Evolutionary conservation across 2,329 filamentous ascomycete species (phyloP), one percentile per base, ranked within the genome.

Genomic region (Neurospora crassa): DNA sequence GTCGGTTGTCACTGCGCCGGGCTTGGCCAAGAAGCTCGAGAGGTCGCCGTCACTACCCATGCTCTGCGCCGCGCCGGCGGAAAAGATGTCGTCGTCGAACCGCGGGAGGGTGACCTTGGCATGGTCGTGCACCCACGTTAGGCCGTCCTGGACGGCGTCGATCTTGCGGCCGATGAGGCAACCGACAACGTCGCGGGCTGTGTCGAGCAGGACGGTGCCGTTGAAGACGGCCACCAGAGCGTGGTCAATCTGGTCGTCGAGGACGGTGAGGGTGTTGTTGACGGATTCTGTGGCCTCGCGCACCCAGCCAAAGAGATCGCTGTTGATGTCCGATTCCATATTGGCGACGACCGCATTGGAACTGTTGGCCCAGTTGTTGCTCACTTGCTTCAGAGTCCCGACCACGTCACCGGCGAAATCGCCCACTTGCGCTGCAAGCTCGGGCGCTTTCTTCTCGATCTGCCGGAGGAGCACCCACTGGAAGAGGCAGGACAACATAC

Each of bases 51-150:
- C 88, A 70, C 87, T 87, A 7, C 82, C 79, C 72, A 90, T 82
- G 45, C 86, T 87, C 67, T 86, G 84, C 41, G 88, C 83, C 71
- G 94, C 92, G 59, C 94, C 94, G 70, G 90, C 83, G 72, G 92
- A 95, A 82, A 98, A 97, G 1, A 92, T 92, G 79, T 97, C 87
- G 76, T 92, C 91, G 37, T 88, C 85, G 73, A 98, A 89, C 70
- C 88, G 81, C 0, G 96, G 96, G 76, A 99, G 91, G 72, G 88
- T 84, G 76, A 99, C 87, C 73, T 96, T 88, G 3, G 96, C 93
- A 79, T 98, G 84, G 75, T 98, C 91, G 77, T 92, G 88, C 12
- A 97, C 92, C 95, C 95, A 99, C 0, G 92, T 97, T n/a, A 98
- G 85, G 14, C 92, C 96, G 78, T 92, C 91, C 79, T 98, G 89